These are phyloP conservation scores for Leccinum pellstonianum DNA, from an alignment of 768 basidiomycete genomes.

Conservation along the genomic window DNA sequence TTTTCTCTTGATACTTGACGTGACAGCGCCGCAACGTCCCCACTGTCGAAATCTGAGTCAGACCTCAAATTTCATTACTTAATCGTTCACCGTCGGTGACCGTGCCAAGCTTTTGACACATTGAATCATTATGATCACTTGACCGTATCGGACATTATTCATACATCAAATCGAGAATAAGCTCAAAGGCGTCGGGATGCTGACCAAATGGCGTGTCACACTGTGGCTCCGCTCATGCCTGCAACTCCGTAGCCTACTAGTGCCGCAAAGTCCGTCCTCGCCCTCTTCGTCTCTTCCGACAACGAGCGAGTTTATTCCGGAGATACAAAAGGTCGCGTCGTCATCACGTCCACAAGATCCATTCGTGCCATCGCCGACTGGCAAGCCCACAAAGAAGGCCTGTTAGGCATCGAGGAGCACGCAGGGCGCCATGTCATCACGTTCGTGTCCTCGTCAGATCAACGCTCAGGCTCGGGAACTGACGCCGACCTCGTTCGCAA, in stretches of 20 bases:
- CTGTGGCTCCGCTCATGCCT: background rate
- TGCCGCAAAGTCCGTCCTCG: conserved; percentile 42
- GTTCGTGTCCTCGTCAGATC: conserved; percentile 56
- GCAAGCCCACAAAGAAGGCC: conserved; percentile 74
- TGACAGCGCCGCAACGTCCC: too few species aligned
- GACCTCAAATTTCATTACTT: too few species aligned
- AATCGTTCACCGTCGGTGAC: too few species aligned
- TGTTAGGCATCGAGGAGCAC: conserved; percentile 82
- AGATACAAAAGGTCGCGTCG: conserved; percentile 75
- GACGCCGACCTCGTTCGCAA: background rate
- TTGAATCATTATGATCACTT: too few species aligned
- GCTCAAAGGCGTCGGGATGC: too few species aligned
- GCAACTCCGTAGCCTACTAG: conserved; percentile 8
- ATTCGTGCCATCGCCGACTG: conserved; percentile 74
- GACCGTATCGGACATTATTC: too few species aligned
- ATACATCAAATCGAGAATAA: too few species aligned
- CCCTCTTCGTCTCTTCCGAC: conserved; percentile 62
- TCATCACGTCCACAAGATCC: conserved; percentile 71
- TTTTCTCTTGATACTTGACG: background rate
- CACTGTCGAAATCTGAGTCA: background rate
- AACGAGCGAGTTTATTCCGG: conserved; percentile 86
- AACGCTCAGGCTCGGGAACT: background rate
- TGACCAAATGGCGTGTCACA: conserved; percentile 16
- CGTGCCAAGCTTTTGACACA: too few species aligned
- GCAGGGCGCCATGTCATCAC: conserved; percentile 58